phyloP scores from a whole-genome alignment of 768 basidiomycete species.

The Boletus sp. region DNA sequence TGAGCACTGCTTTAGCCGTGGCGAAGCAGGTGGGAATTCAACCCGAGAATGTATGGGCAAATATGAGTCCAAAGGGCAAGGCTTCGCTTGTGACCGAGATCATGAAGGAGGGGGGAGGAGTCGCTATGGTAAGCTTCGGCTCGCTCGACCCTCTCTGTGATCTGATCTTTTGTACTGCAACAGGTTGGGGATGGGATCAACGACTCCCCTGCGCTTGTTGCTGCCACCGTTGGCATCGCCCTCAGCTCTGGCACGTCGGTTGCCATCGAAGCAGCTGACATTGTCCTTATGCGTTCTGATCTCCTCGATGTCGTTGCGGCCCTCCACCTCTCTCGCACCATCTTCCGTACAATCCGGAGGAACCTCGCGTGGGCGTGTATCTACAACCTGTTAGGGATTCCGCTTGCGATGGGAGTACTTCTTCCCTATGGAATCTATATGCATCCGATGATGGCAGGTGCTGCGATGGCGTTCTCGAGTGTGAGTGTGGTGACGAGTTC shows the following conservation, averaged over 20 bases:
- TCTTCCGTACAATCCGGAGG: conserved; percentile 86
- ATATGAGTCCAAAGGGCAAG: conserved; percentile 95
- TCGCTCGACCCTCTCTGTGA: not conserved
- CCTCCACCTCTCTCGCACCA: conserved; percentile 81
- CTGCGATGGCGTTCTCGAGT: conserved; percentile 96
- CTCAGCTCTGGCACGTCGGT: conserved; percentile 95
- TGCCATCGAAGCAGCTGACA: conserved; percentile 96
- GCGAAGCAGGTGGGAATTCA: conserved; percentile 88
- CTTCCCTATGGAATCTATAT: conserved; percentile 89
- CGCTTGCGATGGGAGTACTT: conserved; percentile 96
- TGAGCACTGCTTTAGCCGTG: conserved; percentile 80
- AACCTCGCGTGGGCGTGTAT: conserved; percentile 97
- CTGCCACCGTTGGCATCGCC: conserved; percentile 94
- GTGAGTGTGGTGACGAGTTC: conserved; percentile 94
- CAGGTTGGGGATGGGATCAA: conserved; percentile 99
- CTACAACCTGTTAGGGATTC: conserved; percentile 91
- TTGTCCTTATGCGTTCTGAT: conserved; percentile 96
- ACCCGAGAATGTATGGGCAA: conserved; percentile 81
- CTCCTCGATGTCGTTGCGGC: conserved; percentile 97
- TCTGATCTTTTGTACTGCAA: not conserved
- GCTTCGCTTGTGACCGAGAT: conserved; percentile 80
- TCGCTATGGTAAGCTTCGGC: conserved; percentile 76
- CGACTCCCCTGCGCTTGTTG: conserved; percentile 95
- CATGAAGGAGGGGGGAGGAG: conserved; percentile 72
- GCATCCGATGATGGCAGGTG: conserved; percentile 98